Base-by-base conservation (phyloP, 768 basidiomycete species). In the Pleurotus ostreatus region DNA sequence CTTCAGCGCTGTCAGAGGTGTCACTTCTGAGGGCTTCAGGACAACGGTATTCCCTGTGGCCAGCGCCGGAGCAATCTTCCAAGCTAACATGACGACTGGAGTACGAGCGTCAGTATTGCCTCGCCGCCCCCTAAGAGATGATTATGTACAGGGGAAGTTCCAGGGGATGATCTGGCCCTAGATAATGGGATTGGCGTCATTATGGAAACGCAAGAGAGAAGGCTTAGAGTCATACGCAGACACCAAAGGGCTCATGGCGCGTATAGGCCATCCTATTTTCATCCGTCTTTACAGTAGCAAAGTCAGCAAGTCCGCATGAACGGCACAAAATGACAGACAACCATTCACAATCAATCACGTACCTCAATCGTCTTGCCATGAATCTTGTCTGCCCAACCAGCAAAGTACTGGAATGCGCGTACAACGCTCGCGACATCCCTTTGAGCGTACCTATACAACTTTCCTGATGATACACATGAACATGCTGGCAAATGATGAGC, bases 11-110 rank as follows among this genome's bases (percentile, higher is more conserved):
- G 86, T 80, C 25, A 89, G 69, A 4, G 89, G 88, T 0, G 89
- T 89, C 49, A 88, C 70, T 60, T 89, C 89, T 2, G 89, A 89
- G 5, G 89, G 88, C 74, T 92, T 92, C 65, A 92, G 70, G 46
- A 93, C 73, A 57, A 92, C 70, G 0, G 79, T 74, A 67, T 89
- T 90, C 55, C 91, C 92, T 1, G 83, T 82, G 2, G 90, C 89
- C 39, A 93, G 77, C 1, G 89, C 89, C 5, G 91, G 89, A 0
- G 72, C 88, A 55, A 89, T 61, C 68, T 91, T 91, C 84, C 85
- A 86, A 4, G 78, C 63, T 54, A 81, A 66, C 83, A 89, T 88
- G 55, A 78, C 65, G 47, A 83, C 75, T 74, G 40, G 16, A 12
- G 2, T 49, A n/a, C n/a, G 39, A 47, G 23, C 6, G 16, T 22